Evolutionary conservation across 139 green algal genomes (phyloP).

Genomic region (Eudorina sp.): DNA sequence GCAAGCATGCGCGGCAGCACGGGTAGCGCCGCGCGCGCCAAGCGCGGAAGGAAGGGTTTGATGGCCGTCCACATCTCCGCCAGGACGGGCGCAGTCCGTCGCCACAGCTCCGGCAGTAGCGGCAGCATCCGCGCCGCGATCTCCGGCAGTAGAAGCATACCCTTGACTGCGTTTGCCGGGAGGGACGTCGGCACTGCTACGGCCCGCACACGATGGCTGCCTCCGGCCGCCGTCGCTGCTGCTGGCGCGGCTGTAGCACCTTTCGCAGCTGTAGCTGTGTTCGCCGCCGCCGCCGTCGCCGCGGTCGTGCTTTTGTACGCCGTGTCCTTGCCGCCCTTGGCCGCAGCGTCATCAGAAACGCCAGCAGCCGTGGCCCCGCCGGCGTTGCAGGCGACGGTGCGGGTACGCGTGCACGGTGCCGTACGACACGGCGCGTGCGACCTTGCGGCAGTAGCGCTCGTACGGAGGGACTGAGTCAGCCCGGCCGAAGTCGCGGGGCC

Average conservation of each 20-base stretch:
- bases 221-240: not conserved
- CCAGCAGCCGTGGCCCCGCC: no score
- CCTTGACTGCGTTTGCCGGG: not conserved
- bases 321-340: no score
- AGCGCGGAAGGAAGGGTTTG: slow-evolving; percentile 16
- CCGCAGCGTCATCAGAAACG: no score
- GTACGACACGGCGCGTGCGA: no score
- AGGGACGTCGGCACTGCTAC: not conserved
- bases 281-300: not conserved
- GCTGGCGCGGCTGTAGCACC: not conserved
- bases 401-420: no score
- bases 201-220: not conserved
- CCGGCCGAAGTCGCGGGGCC: no score
- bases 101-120: slow-evolving; percentile 8
- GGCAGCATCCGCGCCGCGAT: not conserved
- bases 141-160: slow-evolving; percentile 17
- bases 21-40: not conserved
- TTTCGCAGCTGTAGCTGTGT: not conserved
- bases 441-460: no score
- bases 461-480: no score
- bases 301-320: no score
- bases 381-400: no score
- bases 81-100: not conserved
- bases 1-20: not conserved
- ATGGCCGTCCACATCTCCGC: slow-evolving; percentile 17